Percentiles rank a stretch among this genome's conserved stretches.
These are phyloP conservation scores for Purpureocillium lavendulum DNA, from an alignment of 2,329 filamentous ascomycete genomes.

Conservation along the genomic window DNA sequence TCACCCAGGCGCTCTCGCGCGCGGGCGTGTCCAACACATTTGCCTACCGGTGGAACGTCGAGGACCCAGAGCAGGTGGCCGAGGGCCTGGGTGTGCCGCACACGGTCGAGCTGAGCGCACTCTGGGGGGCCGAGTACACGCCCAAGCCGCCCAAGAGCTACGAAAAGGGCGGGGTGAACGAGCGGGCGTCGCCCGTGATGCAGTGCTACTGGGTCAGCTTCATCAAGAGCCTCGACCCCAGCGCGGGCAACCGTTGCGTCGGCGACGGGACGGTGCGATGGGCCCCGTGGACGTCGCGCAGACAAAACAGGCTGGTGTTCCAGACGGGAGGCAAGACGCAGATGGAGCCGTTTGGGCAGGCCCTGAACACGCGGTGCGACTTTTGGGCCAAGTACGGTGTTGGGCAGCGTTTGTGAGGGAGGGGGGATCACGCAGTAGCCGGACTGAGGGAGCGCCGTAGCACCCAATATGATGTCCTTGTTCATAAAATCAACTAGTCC, in stretches of 20 bases:
- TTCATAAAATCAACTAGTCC: no score
- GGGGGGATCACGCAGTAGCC: no score
- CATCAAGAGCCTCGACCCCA: slow-evolving; percentile 58
- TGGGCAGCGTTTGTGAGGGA: slow-evolving; percentile 12
- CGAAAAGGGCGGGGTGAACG: slow-evolving; percentile 40
- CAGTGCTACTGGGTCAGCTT: slow-evolving; percentile 72
- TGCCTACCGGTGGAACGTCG: slow-evolving; percentile 64
- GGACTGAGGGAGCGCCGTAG: no score
- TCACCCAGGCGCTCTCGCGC: slow-evolving; percentile 17
- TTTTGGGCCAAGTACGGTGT: slow-evolving; percentile 13
- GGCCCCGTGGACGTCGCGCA: slow-evolving; percentile 25
- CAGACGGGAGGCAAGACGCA: slow-evolving; percentile 27
- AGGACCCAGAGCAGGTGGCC: slow-evolving; percentile 43
- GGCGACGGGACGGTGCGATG: slow-evolving; percentile 25
- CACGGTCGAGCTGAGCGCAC: slow-evolving; percentile 55
- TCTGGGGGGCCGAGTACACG: slow-evolving; percentile 55
- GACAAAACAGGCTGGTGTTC: slow-evolving; percentile 27
- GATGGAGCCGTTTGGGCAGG: slow-evolving; percentile 26
- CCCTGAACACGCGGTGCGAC: slow-evolving; percentile 16
- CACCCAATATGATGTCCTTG: no score
- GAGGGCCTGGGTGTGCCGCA: slow-evolving; percentile 58
- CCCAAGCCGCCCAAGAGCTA: slow-evolving; percentile 49
- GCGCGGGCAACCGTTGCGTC: slow-evolving; percentile 25
- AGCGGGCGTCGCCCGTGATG: slow-evolving; percentile 47
- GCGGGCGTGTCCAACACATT: slow-evolving; percentile 37